These are phyloP conservation scores for Cardamine chenopodiifolia DNA, from an alignment of 345 rosid species.

Conservation along the genomic window DNA sequence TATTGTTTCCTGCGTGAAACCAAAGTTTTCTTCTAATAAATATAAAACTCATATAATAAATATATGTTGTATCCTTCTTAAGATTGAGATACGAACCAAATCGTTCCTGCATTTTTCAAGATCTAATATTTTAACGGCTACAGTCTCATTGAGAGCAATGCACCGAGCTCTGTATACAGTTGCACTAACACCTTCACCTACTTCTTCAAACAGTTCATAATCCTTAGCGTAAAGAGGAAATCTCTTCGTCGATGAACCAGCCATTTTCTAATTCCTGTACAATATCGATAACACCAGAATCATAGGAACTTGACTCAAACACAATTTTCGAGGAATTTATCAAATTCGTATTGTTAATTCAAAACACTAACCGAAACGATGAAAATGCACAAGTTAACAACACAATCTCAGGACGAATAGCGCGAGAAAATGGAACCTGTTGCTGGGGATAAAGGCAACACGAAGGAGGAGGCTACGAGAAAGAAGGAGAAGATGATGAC, in stretches of 20 bases:
- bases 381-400: neutral
- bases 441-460: neutral
- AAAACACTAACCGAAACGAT: neutral
- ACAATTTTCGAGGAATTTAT: neutral
- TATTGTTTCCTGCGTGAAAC: slow-evolving; percentile 62
- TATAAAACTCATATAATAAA: neutral
- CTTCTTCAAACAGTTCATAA: slow-evolving; percentile 73
- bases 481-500: slow-evolving; percentile 16
- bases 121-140: slow-evolving; percentile 82
- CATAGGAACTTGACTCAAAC: neutral
- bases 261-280: slow-evolving; percentile 23
- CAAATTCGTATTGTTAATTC: neutral
- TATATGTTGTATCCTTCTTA: neutral
- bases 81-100: slow-evolving; percentile 50
- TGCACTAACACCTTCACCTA: slow-evolving; percentile 91
- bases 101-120: slow-evolving; percentile 82
- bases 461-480: slow-evolving; percentile 11
- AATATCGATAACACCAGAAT: neutral
- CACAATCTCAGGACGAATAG: neutral
- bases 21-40: neutral
- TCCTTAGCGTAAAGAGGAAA: slow-evolving; percentile 67
- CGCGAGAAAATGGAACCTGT: slow-evolving; percentile 4
- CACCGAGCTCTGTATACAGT: slow-evolving; percentile 78
- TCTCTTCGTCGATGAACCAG: slow-evolving; percentile 49
- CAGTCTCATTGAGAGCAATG: slow-evolving; percentile 70